Conservation (phyloP, 805 yeast genomes). For the Teunomyces funiuensis region DNA sequence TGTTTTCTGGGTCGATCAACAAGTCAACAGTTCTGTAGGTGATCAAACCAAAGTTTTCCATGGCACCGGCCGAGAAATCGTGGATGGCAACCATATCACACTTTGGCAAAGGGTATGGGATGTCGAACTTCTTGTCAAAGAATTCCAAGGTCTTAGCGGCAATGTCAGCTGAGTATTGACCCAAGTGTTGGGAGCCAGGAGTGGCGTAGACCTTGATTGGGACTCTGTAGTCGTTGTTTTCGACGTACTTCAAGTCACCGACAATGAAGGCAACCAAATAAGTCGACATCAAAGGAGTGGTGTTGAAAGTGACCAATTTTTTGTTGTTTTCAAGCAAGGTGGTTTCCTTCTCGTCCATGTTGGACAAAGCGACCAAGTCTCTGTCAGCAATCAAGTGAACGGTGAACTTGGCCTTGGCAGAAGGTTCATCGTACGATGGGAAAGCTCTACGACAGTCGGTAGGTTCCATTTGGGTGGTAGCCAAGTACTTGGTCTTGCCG, state of each 20-base stretch:
- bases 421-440: conserved; percentile 86
- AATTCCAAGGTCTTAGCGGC: conserved; percentile 75
- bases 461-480: conserved; percentile 85
- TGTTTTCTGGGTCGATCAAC: conserved; percentile 67
- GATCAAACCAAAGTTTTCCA: conserved; percentile 84
- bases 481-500: conserved; percentile 67
- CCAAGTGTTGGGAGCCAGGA: conserved; percentile 71
- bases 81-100: conserved; percentile 81
- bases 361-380: conserved; percentile 60
- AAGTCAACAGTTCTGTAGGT: conserved; percentile 79
- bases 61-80: conserved; percentile 84
- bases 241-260: conserved; percentile 76
- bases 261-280: conserved; percentile 80
- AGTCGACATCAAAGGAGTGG: conserved; percentile 85
- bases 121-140: conserved; percentile 71
- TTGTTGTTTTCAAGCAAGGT: conserved; percentile 40
- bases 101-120: conserved; percentile 77
- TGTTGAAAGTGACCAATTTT: conserved; percentile 61
- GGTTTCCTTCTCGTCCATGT: conserved; percentile 63
- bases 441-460: conserved; percentile 85
- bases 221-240: conserved; percentile 60
- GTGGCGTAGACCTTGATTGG: conserved; percentile 83
- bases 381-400: conserved; percentile 58
- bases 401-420: conserved; percentile 71
- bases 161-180: conserved; percentile 68